Evolutionary conservation across 202 grass and related monocot genomes (phyloP).

Genomic region (Eragrostis tef): DNA sequence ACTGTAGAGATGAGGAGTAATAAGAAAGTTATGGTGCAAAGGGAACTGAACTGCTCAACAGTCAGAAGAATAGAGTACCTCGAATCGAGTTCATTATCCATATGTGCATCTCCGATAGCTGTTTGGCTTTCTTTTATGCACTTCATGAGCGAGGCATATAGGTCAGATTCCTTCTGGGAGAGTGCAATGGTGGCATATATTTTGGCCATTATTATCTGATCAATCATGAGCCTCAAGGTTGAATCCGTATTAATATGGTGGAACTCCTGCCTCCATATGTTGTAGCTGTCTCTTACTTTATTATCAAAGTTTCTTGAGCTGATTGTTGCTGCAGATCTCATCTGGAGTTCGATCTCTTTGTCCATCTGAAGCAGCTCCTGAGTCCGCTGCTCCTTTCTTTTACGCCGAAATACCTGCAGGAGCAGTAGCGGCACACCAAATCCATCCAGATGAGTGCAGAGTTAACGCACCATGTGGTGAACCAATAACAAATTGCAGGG

Average conservation of each 20-base stretch:
- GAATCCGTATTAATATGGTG: conserved; percentile 62
- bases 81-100: conserved; percentile 60
- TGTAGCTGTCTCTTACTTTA: conserved; percentile 68
- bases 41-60: conserved; percentile 19
- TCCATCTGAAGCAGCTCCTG: conserved; percentile 69
- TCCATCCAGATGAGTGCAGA: background rate
- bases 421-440: background rate
- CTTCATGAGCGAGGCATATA: conserved; percentile 65
- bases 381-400: conserved; percentile 62
- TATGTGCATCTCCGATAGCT: conserved; percentile 63
- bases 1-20: conserved; percentile 53
- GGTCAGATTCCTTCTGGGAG: conserved; percentile 62
- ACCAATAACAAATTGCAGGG: background rate
- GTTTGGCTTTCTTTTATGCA: conserved; percentile 67
- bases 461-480: background rate
- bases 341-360: conserved; percentile 58
- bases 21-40: conserved; percentile 30
- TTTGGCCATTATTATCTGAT: conserved; percentile 93
- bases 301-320: conserved; percentile 62
- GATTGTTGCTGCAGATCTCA: conserved; percentile 56
- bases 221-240: conserved; percentile 68
- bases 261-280: conserved; percentile 74
- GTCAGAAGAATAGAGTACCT: conserved; percentile 56
- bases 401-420: conserved; percentile 61
- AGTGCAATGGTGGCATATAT: conserved; percentile 72